These are phyloP conservation scores for Lasiodiplodia hormozganensis DNA, from an alignment of 2,329 filamentous ascomycete genomes.

Conservation along the genomic window DNA sequence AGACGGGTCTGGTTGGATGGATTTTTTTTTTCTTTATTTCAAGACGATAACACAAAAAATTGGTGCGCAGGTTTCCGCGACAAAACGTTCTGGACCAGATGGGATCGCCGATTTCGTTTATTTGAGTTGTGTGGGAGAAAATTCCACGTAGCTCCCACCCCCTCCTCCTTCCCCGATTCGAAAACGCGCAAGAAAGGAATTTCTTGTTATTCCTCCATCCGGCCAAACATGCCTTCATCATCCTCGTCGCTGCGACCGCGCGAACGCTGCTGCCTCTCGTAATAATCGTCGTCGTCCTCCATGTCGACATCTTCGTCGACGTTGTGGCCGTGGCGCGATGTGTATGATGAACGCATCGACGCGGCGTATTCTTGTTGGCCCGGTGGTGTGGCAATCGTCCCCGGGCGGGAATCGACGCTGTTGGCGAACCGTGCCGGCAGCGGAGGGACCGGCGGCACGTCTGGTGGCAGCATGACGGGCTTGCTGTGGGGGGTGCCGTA, in stretches of 20 bases:
- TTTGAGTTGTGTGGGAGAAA: not conserved
- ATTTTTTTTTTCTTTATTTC: slow-evolving; percentile 21
- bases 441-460: slow-evolving; percentile 86
- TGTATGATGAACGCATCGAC: slow-evolving; percentile 30
- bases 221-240: slow-evolving; percentile 93
- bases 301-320: slow-evolving; percentile 53
- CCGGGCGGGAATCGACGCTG: slow-evolving; percentile 62
- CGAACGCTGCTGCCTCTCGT: slow-evolving; percentile 50
- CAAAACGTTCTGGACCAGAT: slow-evolving; percentile 5
- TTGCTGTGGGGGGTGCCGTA: slow-evolving; percentile 79
- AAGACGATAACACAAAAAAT: not conserved
- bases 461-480: slow-evolving; percentile 67
- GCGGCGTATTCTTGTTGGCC: slow-evolving; percentile 48
- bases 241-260: slow-evolving; percentile 80
- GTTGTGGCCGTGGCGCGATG: slow-evolving; percentile 33
- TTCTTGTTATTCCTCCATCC: slow-evolving; percentile 78
- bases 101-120: not conserved
- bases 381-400: slow-evolving; percentile 57
- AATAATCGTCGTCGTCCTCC: slow-evolving; percentile 70
- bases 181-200: not conserved
- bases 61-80: not conserved
- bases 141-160: not conserved
- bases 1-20: slow-evolving; percentile 11
- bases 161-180: too few species aligned
- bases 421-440: slow-evolving; percentile 80